Evolutionary conservation across 2,329 filamentous ascomycete genomes (phyloP).

Genomic region (Falciphora oryzae): DNA sequence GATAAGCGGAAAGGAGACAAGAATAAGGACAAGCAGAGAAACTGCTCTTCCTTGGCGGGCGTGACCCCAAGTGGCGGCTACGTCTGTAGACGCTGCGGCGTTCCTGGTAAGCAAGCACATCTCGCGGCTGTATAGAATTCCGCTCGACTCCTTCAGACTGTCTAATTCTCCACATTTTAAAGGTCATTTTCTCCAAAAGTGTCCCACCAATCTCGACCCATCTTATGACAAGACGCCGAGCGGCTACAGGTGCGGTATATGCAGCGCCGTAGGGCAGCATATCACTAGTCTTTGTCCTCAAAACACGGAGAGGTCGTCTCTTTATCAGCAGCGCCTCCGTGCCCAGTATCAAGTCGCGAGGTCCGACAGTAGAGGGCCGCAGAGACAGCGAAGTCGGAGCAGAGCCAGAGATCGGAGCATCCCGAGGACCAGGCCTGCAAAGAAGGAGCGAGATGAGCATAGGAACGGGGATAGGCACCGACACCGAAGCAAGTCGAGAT

Average conservation of each 20-base stretch:
- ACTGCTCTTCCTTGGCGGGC: neutral
- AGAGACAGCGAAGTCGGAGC: neutral
- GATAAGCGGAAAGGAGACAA: too few species aligned
- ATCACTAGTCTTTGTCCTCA: conserved; percentile 30
- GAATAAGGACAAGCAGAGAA: neutral
- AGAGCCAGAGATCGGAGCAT: neutral
- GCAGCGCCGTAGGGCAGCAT: conserved; percentile 28
- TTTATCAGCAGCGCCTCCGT: conserved; percentile 26
- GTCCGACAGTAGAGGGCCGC: neutral
- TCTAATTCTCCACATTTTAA: neutral
- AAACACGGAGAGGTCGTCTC: conserved; percentile 26
- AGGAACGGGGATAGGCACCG: neutral
- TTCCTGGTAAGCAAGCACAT: conserved; percentile 23
- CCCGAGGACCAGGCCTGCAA: neutral
- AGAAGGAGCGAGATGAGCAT: neutral
- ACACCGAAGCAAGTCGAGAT: neutral
- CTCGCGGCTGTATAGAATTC: neutral
- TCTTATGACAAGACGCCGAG: conserved; percentile 27
- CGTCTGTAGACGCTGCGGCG: conserved; percentile 27
- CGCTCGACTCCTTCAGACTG: neutral
- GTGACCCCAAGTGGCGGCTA: conserved; percentile 14
- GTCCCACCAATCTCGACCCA: conserved; percentile 38
- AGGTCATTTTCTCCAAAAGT: conserved; percentile 34
- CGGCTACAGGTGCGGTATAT: conserved; percentile 30
- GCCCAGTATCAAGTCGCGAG: too few species aligned